These are phyloP conservation scores for Cercophora scortea DNA, from an alignment of 495 filamentous ascomycete species.

Conservation along the genomic window DNA sequence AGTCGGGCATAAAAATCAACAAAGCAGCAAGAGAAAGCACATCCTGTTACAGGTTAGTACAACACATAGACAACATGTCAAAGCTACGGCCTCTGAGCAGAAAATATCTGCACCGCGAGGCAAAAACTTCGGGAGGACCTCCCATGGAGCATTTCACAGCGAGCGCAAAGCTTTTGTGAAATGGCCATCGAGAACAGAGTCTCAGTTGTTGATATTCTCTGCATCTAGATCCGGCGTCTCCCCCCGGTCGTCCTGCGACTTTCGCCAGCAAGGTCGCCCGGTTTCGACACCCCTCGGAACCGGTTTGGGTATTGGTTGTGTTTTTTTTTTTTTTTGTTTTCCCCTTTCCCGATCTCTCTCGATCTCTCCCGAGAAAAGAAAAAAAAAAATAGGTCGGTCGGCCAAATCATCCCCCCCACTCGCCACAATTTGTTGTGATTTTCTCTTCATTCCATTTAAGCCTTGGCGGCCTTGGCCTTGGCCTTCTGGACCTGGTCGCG, in stretches of 20 bases:
- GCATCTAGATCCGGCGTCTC: constrained; percentile 21
- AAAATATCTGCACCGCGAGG: constrained; percentile 10
- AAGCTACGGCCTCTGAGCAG: constrained; percentile 10
- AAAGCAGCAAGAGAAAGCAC: too few species aligned
- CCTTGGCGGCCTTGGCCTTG: constrained; percentile 32
- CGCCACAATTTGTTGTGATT: too few species aligned
- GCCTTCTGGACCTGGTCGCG: constrained; percentile 58
- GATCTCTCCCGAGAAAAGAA: not conserved
- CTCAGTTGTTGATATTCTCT: constrained; percentile 27
- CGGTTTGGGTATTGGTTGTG: not conserved
- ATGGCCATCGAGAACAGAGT: constrained; percentile 52
- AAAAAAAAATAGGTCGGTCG: not conserved
- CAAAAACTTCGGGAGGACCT: constrained; percentile 49
- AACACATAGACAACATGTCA: constrained; percentile 3
- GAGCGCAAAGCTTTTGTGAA: constrained; percentile 42
- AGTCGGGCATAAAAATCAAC: too few species aligned
- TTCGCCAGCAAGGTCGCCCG: constrained; percentile 14
- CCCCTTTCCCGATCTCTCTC: not conserved
- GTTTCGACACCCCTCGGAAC: not conserved
- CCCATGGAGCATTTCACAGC: constrained; percentile 58
- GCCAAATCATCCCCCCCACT: too few species aligned
- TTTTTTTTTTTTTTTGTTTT: not conserved
- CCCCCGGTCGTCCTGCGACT: constrained; percentile 7
- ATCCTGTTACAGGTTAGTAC: constrained; percentile 4
- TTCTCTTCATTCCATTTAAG: constrained; percentile 11